These are phyloP conservation scores for Paracamarosporium sp. DNA, from an alignment of 2,329 filamentous ascomycete genomes.

Conservation along the genomic window DNA sequence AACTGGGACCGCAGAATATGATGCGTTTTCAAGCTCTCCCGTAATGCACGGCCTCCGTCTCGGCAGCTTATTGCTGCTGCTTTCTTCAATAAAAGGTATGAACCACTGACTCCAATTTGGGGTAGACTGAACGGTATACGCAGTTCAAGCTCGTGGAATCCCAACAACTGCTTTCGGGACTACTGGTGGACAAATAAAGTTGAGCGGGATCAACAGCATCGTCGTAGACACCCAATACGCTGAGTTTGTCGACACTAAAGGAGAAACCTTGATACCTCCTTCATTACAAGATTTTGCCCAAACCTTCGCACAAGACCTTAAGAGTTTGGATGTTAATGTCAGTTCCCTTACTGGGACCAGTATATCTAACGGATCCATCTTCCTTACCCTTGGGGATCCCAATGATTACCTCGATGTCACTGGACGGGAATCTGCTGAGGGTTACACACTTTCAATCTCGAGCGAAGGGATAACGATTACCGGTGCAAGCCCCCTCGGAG, in stretches of 20 bases:
- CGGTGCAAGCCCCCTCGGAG: slow-evolving; percentile 48
- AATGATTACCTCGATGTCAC: slow-evolving; percentile 51
- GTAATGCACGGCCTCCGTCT: slow-evolving; percentile 1
- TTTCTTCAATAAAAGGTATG: background rate
- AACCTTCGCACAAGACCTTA: slow-evolving; percentile 52
- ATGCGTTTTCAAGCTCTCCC: background rate
- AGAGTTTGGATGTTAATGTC: slow-evolving; percentile 45
- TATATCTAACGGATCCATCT: slow-evolving; percentile 34
- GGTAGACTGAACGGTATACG: background rate
- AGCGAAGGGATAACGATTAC: slow-evolving; percentile 37
- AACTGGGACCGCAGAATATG: background rate
- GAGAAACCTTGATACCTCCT: slow-evolving; percentile 60
- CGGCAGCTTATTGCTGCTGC: background rate
- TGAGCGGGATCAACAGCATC: slow-evolving; percentile 35
- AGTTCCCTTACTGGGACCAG: slow-evolving; percentile 43
- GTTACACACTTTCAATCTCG: slow-evolving; percentile 50
- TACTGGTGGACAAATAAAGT: slow-evolving; percentile 7
- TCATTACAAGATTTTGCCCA: slow-evolving; percentile 52
- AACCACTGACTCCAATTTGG: background rate
- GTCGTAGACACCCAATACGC: slow-evolving; percentile 55
- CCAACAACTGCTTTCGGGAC: slow-evolving; percentile 19
- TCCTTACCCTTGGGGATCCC: slow-evolving; percentile 48
- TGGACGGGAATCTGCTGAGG: slow-evolving; percentile 53
- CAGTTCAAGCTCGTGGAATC: slow-evolving; percentile 18
- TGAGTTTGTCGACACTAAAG: slow-evolving; percentile 50